Base-by-base conservation (phyloP, 257 asterid species). In the Marsdenia floribunda region DNA sequence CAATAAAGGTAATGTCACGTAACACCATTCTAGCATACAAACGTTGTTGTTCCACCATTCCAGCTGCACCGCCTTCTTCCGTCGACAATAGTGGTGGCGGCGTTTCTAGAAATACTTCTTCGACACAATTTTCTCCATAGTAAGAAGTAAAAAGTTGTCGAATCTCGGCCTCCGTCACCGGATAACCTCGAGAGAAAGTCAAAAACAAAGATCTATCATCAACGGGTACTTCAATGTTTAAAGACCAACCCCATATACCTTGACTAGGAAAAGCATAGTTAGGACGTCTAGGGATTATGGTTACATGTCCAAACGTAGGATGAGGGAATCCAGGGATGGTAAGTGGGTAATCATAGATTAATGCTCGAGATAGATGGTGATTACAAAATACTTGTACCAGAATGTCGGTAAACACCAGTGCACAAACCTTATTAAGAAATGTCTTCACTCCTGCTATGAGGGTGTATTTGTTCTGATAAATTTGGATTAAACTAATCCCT, bases 291-390 rank as follows among this genome's bases (percentile, higher is more conserved):
- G 75, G 79, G 29, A 82, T 60, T 2, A 78, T 38, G 3, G 42
- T 33, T 6, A 78, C 13, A 0, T 40, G 6, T 18, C 85, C 83
- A n/a, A 72, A 78, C 2, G 35, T 71, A 3, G 82, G 82, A 55
- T 81, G 80, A n/a, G 80, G 80, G 22, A 81, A 81, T 47, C 85
- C 75, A 35, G 70, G 75, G 68, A 77, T 59, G 2, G 15, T 18
- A 5, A 81, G 24, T 14, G 76, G 75, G 10, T 14, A 6, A 66
- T 75, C 52, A 1, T 29, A 44, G 1, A n/a, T 8, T 44, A 44
- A 44, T 44, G 12, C 12, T 44, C 49, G 3, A 3, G 57, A 60
- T 35, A 0, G 38, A 16, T 22, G 7, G 0, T 57, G 57, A 18
- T 59, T 44, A 7, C 1, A 11, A 7, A 44, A 57, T 21, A 74